These are phyloP conservation scores for Tulasnella sp. DNA, from an alignment of 768 basidiomycete species.

Conservation along the genomic window DNA sequence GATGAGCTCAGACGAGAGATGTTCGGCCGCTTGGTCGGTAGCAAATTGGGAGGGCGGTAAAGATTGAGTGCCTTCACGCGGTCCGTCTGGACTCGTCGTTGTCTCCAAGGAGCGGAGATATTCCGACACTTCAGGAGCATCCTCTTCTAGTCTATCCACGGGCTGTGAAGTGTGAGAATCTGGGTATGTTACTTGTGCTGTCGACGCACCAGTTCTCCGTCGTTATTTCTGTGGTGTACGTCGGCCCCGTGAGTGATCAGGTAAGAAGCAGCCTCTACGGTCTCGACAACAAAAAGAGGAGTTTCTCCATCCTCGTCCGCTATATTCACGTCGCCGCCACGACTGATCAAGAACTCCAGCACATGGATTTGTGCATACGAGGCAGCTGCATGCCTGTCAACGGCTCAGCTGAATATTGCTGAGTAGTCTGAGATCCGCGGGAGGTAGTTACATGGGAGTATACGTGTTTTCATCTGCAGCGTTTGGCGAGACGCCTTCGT, in stretches of 20 bases:
- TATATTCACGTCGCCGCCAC: slow-evolving; percentile 81
- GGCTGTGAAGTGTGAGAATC: slow-evolving; percentile 34
- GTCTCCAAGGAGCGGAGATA: slow-evolving; percentile 38
- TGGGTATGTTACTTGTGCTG: background rate
- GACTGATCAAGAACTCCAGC: slow-evolving; percentile 64
- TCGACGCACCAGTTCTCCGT: slow-evolving; percentile 61
- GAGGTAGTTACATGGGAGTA: slow-evolving; percentile 53
- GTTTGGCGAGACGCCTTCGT: slow-evolving; percentile 57
- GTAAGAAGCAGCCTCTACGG: slow-evolving; percentile 61
- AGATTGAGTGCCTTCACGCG: slow-evolving; percentile 8
- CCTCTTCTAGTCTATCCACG: slow-evolving; percentile 54
- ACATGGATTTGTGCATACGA: slow-evolving; percentile 76
- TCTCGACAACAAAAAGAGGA: slow-evolving; percentile 83
- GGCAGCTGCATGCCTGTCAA: slow-evolving; percentile 79
- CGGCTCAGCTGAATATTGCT: background rate
- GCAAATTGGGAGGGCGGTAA: slow-evolving; percentile 47
- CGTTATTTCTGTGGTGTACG: slow-evolving; percentile 47
- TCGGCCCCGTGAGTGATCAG: slow-evolving; percentile 70
- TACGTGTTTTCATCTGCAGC: slow-evolving; percentile 60
- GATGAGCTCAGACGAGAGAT: slow-evolving; percentile 57
- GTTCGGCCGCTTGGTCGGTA: slow-evolving; percentile 58
- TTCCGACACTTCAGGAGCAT: slow-evolving; percentile 54
- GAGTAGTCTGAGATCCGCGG: background rate
- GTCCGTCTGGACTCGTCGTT: slow-evolving; percentile 14
- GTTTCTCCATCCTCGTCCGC: slow-evolving; percentile 84